phyloP scores from a whole-genome alignment of 495 filamentous ascomycete species.

The Hypomontagnella monticulosa region DNA sequence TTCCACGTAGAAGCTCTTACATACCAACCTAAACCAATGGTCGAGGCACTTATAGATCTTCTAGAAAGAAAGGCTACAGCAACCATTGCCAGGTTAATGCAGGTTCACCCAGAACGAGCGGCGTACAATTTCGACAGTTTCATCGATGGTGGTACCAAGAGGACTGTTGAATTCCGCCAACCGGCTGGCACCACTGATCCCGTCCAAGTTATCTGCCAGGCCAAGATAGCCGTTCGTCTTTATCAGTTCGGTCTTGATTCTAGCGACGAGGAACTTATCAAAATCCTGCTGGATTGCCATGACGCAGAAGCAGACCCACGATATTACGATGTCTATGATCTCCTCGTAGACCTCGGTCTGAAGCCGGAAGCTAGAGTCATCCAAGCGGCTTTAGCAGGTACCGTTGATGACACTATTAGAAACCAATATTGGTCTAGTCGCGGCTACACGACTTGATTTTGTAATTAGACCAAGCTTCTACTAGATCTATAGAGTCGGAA shows the following conservation, averaged over 20 bases:
- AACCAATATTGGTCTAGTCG: constrained; percentile 7
- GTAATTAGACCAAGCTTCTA: too few relatives aligned
- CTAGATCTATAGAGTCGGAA: too few relatives aligned
- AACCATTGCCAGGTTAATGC: constrained; percentile 11
- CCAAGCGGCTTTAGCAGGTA: constrained; percentile 2
- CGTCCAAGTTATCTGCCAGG: constrained; percentile 21
- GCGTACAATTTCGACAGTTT: constrained; percentile 17
- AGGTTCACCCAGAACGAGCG: neutral
- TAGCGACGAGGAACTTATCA: neutral
- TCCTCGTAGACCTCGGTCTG: constrained; percentile 20
- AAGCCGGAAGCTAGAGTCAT: constrained; percentile 28
- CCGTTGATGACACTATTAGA: neutral
- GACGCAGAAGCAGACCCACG: constrained; percentile 9
- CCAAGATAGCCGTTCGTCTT: constrained; percentile 19
- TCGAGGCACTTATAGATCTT: neutral
- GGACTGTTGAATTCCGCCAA: constrained; percentile 42
- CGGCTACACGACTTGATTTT: too few relatives aligned
- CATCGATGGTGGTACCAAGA: neutral
- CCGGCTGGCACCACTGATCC: constrained; percentile 21
- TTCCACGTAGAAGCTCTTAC: neutral
- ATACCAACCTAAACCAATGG: neutral
- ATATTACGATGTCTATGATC: constrained; percentile 37
- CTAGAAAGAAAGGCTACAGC: neutral
- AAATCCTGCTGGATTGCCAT: constrained; percentile 1
- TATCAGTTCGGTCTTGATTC: constrained; percentile 21